Conservation (phyloP, 2,329 filamentous ascomycete species). For the Xylaria multiplex region DNA sequence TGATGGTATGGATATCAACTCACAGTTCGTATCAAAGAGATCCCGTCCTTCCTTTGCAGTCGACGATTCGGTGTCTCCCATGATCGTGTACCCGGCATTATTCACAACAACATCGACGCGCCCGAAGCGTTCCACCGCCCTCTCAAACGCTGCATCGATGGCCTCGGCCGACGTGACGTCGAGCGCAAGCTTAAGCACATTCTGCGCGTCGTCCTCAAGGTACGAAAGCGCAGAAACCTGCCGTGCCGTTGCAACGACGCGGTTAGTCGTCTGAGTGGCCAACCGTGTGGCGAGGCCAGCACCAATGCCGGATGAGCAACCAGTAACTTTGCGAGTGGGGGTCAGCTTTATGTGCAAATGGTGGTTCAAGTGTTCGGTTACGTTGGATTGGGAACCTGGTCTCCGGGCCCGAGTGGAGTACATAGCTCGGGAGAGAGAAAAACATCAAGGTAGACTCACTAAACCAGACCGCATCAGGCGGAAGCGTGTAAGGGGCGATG, state of each 20-base stretch:
- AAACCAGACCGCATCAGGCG: slow-evolving; percentile 45
- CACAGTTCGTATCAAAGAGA: slow-evolving; percentile 55
- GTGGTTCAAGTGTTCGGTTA: not conserved
- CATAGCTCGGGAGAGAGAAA: not conserved
- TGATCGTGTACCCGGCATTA: slow-evolving; percentile 48
- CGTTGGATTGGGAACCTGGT: not conserved
- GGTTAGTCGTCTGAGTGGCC: slow-evolving; percentile 37
- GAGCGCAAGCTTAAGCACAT: slow-evolving; percentile 57
- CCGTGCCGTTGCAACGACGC: slow-evolving; percentile 50
- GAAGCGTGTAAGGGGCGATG: slow-evolving; percentile 38
- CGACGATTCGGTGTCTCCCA: slow-evolving; percentile 48
- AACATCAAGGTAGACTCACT: slow-evolving; percentile 35
- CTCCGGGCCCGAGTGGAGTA: not conserved
- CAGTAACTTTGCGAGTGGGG: slow-evolving; percentile 41
- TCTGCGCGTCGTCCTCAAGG: slow-evolving; percentile 51
- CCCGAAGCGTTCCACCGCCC: slow-evolving; percentile 49
- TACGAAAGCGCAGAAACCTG: slow-evolving; percentile 54
- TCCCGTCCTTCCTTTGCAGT: slow-evolving; percentile 46
- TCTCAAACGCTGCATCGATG: slow-evolving; percentile 51
- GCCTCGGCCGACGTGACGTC: slow-evolving; percentile 57
- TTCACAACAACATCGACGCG: slow-evolving; percentile 49
- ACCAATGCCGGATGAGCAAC: slow-evolving; percentile 50
- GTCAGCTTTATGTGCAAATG: not conserved
- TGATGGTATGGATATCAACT: not conserved
- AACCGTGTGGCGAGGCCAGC: slow-evolving; percentile 41